phyloP scores from a whole-genome alignment of 192 early-diverging fungal species.

The Backusella tarrabulga region DNA sequence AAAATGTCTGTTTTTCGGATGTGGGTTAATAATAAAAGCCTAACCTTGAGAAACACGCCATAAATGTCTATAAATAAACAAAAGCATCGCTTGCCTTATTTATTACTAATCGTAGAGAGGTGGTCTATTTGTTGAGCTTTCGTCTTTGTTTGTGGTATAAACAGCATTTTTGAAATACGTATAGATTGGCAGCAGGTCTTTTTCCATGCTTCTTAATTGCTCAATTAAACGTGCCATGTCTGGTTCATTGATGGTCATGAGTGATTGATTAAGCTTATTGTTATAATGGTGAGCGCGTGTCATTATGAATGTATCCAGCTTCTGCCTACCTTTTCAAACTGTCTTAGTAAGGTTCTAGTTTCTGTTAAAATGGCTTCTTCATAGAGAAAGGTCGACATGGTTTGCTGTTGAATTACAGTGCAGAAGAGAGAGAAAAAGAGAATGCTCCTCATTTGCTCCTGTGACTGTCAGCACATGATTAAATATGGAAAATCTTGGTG shows the following conservation, averaged over 20 bases:
- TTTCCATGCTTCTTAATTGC: slow-evolving; percentile 2
- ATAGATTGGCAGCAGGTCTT: background rate
- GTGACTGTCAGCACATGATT: background rate
- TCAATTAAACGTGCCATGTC: background rate
- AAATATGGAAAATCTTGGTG: too few species aligned
- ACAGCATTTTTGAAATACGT: slow-evolving; percentile 8
- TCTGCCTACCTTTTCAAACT: background rate
- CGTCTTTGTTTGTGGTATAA: slow-evolving; percentile 3
- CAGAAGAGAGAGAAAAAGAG: background rate
- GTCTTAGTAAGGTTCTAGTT: background rate
- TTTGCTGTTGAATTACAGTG: background rate
- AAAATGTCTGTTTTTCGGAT: too few species aligned
- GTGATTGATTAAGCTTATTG: background rate
- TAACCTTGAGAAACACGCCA: too few species aligned
- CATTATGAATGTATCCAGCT: background rate
- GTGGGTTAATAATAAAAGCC: too few species aligned
- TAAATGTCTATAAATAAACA: too few species aligned
- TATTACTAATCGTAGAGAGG: background rate
- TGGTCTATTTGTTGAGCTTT: background rate
- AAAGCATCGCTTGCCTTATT: background rate
- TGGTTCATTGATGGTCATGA: background rate
- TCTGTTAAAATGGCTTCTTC: slow-evolving; percentile 11
- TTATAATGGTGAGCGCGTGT: background rate
- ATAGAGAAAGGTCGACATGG: background rate
- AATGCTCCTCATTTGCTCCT: background rate